phyloP scores from a whole-genome alignment of 306 rosid species.

The Psophocarpus tetragonolobus region DNA sequence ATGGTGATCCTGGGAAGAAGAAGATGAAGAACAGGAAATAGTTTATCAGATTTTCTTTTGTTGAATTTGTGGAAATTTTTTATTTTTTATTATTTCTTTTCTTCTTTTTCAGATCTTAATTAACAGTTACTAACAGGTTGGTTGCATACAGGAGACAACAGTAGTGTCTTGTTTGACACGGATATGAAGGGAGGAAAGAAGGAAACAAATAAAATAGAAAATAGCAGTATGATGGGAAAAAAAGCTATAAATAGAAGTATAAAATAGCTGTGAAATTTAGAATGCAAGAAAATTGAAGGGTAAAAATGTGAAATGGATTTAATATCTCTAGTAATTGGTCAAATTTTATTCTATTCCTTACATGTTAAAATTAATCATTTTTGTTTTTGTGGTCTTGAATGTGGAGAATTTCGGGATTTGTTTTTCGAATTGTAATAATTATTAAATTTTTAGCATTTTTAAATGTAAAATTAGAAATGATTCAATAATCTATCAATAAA shows the following conservation, averaged over 20 bases:
- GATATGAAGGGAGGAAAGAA: neutral
- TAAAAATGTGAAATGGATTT: neutral
- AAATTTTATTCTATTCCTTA: neutral
- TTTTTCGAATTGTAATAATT: too few relatives aligned
- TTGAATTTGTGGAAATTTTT: neutral
- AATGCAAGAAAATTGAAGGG: neutral
- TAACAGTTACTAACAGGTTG: too few relatives aligned
- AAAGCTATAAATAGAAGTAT: neutral
- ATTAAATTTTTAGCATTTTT: too few relatives aligned
- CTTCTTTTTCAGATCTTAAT: neutral
- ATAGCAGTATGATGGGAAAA: neutral
- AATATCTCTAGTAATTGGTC: too few relatives aligned
- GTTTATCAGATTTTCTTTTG: slow-evolving; percentile 10
- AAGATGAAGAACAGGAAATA: neutral
- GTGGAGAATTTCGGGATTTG: too few relatives aligned
- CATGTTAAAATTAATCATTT: neutral
- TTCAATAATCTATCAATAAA: too few relatives aligned
- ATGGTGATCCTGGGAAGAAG: neutral
- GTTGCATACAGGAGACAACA: neutral
- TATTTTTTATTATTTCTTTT: neutral
- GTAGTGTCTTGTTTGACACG: too few relatives aligned
- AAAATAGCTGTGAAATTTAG: neutral
- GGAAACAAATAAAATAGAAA: neutral
- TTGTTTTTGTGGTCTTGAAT: neutral
- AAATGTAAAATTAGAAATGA: too few relatives aligned